Evolutionary conservation across 1,284 basidiomycete genomes (phyloP), one percentile per base, ranked within the genome.

Genomic region (Apiotrichum porosum): DNA sequence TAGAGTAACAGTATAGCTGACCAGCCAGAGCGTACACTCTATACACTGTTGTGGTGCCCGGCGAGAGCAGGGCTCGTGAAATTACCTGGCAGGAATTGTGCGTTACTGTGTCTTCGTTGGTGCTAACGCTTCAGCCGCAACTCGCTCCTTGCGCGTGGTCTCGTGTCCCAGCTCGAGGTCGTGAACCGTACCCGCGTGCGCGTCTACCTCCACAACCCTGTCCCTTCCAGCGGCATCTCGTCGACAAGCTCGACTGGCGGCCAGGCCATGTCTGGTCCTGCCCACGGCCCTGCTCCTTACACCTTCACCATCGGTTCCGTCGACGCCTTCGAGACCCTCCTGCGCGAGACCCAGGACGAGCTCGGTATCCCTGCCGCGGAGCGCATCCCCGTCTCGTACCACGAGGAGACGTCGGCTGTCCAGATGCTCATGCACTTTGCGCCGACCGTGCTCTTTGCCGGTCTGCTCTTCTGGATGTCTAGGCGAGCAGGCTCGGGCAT

Each of bases 21-120:
- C 39, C 15, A 10, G 15, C 1, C 48, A 69, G 64, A 15, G 64
- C 66, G 1, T 71, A 71, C 45, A 58, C 67, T 12, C 54, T 73
- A 4, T 73, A 68, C 58, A 52, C 58, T 17, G 35, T 72, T 26
- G 57, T 69, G 5, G 39, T 55, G 43, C 70, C 70, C 9, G 56
- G 54, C 26, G 68, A 65, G 24, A 30, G 49, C 10, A 45, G 61
- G 31, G 59, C 86, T 6, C 83, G 86, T 56, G 93, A 97, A 75
- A 95, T 97, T 59, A 97, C 93, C 57, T 97, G 93, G 92, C 93
- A 97, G 75, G 93, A 97, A 72, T 97, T 97, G 73, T 74, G 45
- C 64, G 73, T 66, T 10, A 15, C 14, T 13, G n/a, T n/a, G n/a
- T n/a, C n/a, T n/a, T 14, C 17, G 15, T 14, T 21, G 10, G 33